Evolutionary conservation across 2,329 filamentous ascomycete genomes (phyloP), one percentile per base, ranked within the genome.

Genomic region (Aureobasidium melanogenum): DNA sequence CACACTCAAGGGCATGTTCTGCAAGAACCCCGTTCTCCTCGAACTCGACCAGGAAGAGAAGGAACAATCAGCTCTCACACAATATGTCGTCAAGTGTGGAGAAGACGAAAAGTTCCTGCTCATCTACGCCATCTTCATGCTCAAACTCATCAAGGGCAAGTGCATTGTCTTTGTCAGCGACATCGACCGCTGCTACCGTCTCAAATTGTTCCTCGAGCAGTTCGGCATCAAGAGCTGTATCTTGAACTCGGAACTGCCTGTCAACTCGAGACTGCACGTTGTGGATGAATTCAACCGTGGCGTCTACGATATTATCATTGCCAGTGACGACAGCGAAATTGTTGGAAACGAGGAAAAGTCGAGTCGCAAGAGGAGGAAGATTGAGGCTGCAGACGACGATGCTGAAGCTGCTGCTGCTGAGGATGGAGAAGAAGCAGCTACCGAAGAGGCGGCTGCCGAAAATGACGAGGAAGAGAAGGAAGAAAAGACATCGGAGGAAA

Each of bases 71-170:
- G 39, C 50, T n/a, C 50, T 65, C 39, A 63, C 57, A 39, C 63
- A 65, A 60, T 96, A 91, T 70, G 85, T 92, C 32, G 88, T 97
- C 66, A 91, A 87, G 82, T 96, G 91, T 67, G 90, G 84, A n/a
- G 94, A 99, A 75, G 93, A 97, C 66, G 94, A 97, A 69, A 99
- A 99, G 72, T 99, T 97, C 70, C 77, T 99, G 39, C 77, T 99
- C 46, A 85, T 88, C 19, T 97, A 96, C 70, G 88, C 96, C 63
- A 93, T 97, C 71, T 96, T 97, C 79, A 96, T 96, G 77, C 82
- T 97, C 14, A 89, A 94, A 72, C 79, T 97, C 56, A 88, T 99
- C 71, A 96, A 93, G 73, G 94, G 94, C 65, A 97, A 97, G 74
- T 88, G 88, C 62, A 88, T 91, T 55, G 83, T 91, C 50, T 91